phyloP scores from a whole-genome alignment of 2,329 filamentous ascomycete species.

The Pseudocercospora musae region DNA sequence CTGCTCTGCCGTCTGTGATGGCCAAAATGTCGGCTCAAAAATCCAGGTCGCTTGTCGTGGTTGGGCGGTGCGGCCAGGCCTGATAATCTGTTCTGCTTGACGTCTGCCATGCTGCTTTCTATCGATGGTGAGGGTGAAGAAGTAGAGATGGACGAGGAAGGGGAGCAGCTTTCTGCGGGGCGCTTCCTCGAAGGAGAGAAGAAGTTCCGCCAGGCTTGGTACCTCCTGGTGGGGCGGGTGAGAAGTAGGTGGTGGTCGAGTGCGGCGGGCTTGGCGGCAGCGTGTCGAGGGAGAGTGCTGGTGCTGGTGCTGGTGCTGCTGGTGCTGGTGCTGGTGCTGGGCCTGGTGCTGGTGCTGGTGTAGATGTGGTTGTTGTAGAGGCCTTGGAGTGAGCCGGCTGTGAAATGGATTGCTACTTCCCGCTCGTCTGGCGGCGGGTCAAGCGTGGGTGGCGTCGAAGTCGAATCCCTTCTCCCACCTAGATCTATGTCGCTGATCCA shows the following conservation, averaged over 20 bases:
- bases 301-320: too few relatives aligned
- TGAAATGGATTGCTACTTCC: slow-evolving; percentile 13
- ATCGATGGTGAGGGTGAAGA: slow-evolving; percentile 13
- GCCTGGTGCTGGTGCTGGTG: too few relatives aligned
- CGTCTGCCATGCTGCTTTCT: slow-evolving; percentile 16
- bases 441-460: slow-evolving; percentile 5
- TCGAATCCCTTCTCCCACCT: slow-evolving; percentile 3
- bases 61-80: slow-evolving; percentile 16
- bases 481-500: slow-evolving; percentile 17
- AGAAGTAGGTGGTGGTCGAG: slow-evolving; percentile 10
- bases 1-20: slow-evolving; percentile 20
- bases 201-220: slow-evolving; percentile 10
- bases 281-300: background rate
- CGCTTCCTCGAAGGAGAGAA: slow-evolving; percentile 12
- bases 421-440: background rate
- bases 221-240: slow-evolving; percentile 2
- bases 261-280: background rate
- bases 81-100: slow-evolving; percentile 16
- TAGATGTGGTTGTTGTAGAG: slow-evolving; percentile 11
- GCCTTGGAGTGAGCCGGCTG: slow-evolving; percentile 12
- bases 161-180: slow-evolving; percentile 9
- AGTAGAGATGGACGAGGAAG: slow-evolving; percentile 14
- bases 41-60: slow-evolving; percentile 21
- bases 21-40: slow-evolving; percentile 21
- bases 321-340: too few relatives aligned